phyloP scores from a whole-genome alignment of 345 rosid species.

The Erodium maritimum region DNA sequence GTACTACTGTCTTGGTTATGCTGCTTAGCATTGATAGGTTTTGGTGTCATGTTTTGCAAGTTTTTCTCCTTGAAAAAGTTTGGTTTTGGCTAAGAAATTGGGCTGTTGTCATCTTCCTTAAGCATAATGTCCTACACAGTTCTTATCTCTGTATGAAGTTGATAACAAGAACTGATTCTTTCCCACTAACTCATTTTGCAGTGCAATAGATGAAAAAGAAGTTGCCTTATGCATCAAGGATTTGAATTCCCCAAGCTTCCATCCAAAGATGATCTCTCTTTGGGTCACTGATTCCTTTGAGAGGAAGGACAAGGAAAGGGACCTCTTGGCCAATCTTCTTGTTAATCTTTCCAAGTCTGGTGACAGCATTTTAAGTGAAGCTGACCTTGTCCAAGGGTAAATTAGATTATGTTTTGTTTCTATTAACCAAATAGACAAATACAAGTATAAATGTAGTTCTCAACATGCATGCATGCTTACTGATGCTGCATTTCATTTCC shows the following conservation, averaged over 20 bases:
- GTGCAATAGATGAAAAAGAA: conserved; percentile 87
- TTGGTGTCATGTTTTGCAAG: too few species aligned
- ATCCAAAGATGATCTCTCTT: conserved; percentile 74
- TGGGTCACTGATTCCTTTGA: conserved; percentile 96
- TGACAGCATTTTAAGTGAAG: conserved; percentile 32
- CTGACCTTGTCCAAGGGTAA: conserved; percentile 72
- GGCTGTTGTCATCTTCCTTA: too few species aligned
- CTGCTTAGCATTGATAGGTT: too few species aligned
- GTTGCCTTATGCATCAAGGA: conserved; percentile 78
- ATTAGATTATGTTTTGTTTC: too few species aligned
- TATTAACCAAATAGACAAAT: too few species aligned
- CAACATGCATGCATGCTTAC: background rate
- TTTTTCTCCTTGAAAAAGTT: too few species aligned
- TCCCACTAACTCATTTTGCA: conserved; percentile 17
- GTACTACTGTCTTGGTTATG: too few species aligned
- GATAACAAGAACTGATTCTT: background rate
- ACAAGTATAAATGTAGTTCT: background rate
- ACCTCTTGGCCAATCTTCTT: conserved; percentile 73
- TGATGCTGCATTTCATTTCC: background rate
- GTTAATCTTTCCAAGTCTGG: conserved; percentile 46
- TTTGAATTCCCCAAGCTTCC: conserved; percentile 59
- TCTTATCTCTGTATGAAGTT: too few species aligned
- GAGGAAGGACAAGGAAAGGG: conserved; percentile 81
- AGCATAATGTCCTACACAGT: too few species aligned
- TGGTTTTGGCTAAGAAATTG: too few species aligned